These are phyloP conservation scores for Neurospora terricola DNA, from an alignment of 495 filamentous ascomycete species.

Conservation along the genomic window DNA sequence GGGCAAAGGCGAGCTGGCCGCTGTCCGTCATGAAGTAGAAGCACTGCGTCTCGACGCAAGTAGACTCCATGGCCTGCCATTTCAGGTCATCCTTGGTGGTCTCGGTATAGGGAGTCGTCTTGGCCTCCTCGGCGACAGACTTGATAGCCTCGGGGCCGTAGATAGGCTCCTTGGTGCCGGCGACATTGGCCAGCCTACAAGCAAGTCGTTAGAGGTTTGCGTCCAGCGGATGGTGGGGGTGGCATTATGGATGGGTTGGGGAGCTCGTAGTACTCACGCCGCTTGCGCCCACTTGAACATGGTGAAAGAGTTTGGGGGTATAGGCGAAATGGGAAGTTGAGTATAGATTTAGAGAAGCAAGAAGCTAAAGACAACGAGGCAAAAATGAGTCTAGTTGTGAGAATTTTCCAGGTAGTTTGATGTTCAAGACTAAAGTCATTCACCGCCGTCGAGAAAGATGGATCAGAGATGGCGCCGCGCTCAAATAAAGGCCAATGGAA, in stretches of 20 bases:
- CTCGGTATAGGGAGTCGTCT: constrained; percentile 71
- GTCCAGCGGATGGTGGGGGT: neutral
- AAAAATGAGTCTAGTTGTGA: constrained; percentile 1
- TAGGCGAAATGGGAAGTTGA: neutral
- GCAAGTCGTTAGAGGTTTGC: constrained; percentile 7
- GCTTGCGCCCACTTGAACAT: constrained; percentile 45
- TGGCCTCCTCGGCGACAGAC: constrained; percentile 70
- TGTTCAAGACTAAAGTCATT: constrained; percentile 6
- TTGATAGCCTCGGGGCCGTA: constrained; percentile 86
- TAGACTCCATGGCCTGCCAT: constrained; percentile 74
- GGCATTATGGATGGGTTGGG: constrained; percentile 5
- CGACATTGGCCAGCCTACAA: constrained; percentile 73
- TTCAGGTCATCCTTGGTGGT: constrained; percentile 64
- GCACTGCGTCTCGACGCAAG: constrained; percentile 89
- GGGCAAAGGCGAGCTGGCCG: constrained; percentile 66
- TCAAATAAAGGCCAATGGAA: constrained; percentile 7
- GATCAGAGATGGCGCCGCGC: neutral
- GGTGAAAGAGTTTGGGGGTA: constrained; percentile 12
- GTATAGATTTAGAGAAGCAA: neutral
- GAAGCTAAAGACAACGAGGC: neutral
- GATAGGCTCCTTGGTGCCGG: constrained; percentile 91
- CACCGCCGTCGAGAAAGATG: constrained; percentile 16
- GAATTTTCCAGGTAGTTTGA: constrained; percentile 2
- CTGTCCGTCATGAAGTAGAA: constrained; percentile 82
- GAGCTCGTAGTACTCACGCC: constrained; percentile 19